Conservation (phyloP, 805 yeast genomes). For the Yarrowia sp. region DNA sequence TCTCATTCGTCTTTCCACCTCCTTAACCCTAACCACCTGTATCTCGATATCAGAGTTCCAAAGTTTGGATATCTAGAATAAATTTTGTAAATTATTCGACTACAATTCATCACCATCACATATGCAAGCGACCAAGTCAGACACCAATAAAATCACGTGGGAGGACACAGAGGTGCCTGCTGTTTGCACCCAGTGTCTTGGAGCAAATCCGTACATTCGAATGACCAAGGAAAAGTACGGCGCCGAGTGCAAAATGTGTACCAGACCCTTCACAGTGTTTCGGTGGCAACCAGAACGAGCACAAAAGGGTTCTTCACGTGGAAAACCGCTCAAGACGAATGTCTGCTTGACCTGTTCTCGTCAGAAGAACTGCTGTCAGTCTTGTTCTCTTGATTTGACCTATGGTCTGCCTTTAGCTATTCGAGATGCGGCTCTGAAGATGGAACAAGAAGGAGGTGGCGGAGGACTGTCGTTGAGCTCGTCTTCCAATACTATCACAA, state of each 20-base stretch:
- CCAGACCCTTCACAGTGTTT: constrained; percentile 81
- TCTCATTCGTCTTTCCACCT: background rate
- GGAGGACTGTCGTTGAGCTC: constrained; percentile 50
- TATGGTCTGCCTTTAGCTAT: constrained; percentile 80
- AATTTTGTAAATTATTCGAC: background rate
- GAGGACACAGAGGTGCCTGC: constrained; percentile 60
- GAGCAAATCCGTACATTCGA: constrained; percentile 67
- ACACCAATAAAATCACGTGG: constrained; percentile 49
- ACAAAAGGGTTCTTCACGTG: constrained; percentile 49
- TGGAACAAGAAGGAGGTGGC: constrained; percentile 61
- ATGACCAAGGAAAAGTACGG: constrained; percentile 76
- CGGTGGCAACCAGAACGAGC: constrained; percentile 67
- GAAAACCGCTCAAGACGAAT: constrained; percentile 54
- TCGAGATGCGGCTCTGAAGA: constrained; percentile 78
- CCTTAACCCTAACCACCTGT: no score
- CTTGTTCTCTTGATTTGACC: constrained; percentile 81
- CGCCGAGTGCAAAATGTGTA: constrained; percentile 83
- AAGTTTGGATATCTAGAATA: background rate
- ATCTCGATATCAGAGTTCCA: background rate
- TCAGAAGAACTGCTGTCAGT: constrained; percentile 83
- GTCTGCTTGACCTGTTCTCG: constrained; percentile 83
- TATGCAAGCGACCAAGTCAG: constrained; percentile 46
- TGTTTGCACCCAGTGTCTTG: constrained; percentile 77
- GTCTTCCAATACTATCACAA: constrained; percentile 61
- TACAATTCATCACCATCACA: constrained; percentile 7